Evolutionary conservation across 208 protist genomes (phyloP).

Genomic region (Herpetomonas samuelpessoai): DNA sequence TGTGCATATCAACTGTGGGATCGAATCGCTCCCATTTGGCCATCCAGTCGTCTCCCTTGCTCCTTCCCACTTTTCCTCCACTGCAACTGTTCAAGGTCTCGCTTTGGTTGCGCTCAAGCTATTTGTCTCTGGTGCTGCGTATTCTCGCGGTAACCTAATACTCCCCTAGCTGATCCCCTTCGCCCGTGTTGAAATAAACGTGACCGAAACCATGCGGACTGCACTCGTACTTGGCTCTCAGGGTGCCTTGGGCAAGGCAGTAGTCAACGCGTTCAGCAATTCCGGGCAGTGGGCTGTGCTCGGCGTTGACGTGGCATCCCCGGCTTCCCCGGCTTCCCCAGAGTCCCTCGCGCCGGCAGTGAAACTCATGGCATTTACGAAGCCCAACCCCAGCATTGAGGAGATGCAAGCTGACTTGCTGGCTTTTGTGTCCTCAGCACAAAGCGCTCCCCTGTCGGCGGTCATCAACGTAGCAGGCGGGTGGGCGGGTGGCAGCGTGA

Average conservation of each 20-base stretch:
- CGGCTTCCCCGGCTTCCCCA: no score
- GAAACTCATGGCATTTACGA: not conserved
- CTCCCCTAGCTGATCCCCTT: no score
- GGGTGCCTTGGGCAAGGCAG: constrained; percentile 39
- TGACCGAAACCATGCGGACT: not conserved
- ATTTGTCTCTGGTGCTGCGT: no score
- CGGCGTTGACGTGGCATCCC: constrained; percentile 13
- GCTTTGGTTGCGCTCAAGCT: no score
- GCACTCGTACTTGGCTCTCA: constrained; percentile 32
- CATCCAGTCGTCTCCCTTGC: no score
- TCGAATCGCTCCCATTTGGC: no score
- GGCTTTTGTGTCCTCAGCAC: constrained; percentile 9
- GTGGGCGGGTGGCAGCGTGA: constrained; percentile 55
- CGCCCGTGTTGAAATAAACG: no score
- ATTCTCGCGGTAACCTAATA: no score
- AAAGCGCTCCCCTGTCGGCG: constrained; percentile 38
- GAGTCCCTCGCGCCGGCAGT: constrained; percentile 15
- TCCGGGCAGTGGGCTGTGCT: constrained; percentile 20
- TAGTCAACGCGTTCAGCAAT: constrained; percentile 24
- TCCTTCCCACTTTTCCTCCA: no score
- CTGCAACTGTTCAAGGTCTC: no score
- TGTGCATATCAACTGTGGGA: no score
- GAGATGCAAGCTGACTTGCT: constrained; percentile 27
- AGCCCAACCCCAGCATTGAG: constrained; percentile 11
- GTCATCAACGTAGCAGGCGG: constrained; percentile 83